phyloP scores from a whole-genome alignment of 2,329 filamentous ascomycete genomes.

The Penicillium olsonii region DNA sequence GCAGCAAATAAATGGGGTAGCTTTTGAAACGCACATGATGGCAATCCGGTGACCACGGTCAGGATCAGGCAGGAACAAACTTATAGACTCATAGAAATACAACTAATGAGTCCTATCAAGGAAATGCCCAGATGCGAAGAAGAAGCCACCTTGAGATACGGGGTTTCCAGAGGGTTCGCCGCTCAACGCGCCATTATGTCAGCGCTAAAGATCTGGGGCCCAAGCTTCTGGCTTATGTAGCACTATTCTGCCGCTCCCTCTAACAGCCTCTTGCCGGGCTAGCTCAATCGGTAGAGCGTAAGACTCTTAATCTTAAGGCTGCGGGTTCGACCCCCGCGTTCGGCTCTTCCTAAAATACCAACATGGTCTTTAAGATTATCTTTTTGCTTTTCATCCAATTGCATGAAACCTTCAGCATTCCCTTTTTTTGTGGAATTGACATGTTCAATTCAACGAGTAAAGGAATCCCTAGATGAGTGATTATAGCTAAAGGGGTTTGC shows the following conservation, averaged over 20 bases:
- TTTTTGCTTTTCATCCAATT: no score
- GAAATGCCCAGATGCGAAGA: slow-evolving; percentile 13
- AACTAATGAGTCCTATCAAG: slow-evolving; percentile 10
- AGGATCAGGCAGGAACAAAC: slow-evolving; percentile 26
- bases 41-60: slow-evolving; percentile 34
- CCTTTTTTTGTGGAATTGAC: no score
- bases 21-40: slow-evolving; percentile 32
- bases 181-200: slow-evolving; percentile 24
- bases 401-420: no score
- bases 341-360: slow-evolving; percentile 33
- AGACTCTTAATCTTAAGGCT: slow-evolving; percentile 52
- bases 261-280: slow-evolving; percentile 37
- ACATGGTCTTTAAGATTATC: slow-evolving; percentile 7
- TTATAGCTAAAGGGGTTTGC: no score
- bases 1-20: neutral
- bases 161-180: slow-evolving; percentile 26
- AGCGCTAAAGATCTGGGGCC: no score
- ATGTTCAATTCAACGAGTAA: no score
- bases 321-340: slow-evolving; percentile 48
- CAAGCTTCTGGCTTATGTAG: neutral
- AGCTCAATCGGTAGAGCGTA: slow-evolving; percentile 54
- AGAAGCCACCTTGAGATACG: slow-evolving; percentile 28
- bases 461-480: no score
- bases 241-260: neutral
- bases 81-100: slow-evolving; percentile 27